phyloP scores from a whole-genome alignment of 1,139 yeast species.

The Spencermartinsiella ligniputridi region DNA sequence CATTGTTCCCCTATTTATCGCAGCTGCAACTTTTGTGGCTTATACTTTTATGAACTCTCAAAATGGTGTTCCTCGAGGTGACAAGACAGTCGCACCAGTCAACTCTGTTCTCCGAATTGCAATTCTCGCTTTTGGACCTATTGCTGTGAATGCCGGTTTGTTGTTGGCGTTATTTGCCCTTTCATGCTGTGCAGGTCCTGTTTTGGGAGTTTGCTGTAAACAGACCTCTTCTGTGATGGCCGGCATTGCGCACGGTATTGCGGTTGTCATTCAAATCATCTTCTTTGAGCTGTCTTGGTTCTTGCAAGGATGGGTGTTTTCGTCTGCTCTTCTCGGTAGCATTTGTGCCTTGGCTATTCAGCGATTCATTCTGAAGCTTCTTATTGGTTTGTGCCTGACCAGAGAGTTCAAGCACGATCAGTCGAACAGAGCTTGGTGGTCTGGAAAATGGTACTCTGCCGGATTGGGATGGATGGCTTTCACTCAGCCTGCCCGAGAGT shows the following conservation, averaged over 20 bases:
- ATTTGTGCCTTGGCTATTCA: slow-evolving; percentile 81
- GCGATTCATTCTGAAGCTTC: slow-evolving; percentile 79
- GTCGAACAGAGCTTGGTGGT: slow-evolving; percentile 98
- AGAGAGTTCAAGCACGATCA: slow-evolving; percentile 98
- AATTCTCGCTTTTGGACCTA: slow-evolving; percentile 88
- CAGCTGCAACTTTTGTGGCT: slow-evolving; percentile 89
- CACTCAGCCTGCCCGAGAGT: slow-evolving; percentile 96
- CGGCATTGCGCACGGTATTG: slow-evolving; percentile 92
- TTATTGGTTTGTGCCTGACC: slow-evolving; percentile 76
- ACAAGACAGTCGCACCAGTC: slow-evolving; percentile 43
- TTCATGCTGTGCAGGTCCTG: slow-evolving; percentile 97
- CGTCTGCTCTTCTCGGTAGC: slow-evolving; percentile 83
- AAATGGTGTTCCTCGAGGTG: slow-evolving; percentile 70
- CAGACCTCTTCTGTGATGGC: slow-evolving; percentile 97
- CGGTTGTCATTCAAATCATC: slow-evolving; percentile 77
- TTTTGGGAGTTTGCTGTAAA: slow-evolving; percentile 93
- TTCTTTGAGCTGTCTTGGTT: slow-evolving; percentile 98
- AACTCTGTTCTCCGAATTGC: slow-evolving; percentile 83
- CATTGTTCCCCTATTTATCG: slow-evolving; percentile 75
- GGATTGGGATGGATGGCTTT: slow-evolving; percentile 95
- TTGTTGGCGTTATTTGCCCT: slow-evolving; percentile 59
- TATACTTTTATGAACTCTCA: slow-evolving; percentile 94
- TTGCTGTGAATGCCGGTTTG: slow-evolving; percentile 79
- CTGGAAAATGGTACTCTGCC: slow-evolving; percentile 97
- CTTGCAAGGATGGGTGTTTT: slow-evolving; percentile 84